Evolutionary conservation across 176 grass and related monocot genomes (phyloP), one percentile per base, ranked within the genome.

Genomic region (Oryza brachyantha): DNA sequence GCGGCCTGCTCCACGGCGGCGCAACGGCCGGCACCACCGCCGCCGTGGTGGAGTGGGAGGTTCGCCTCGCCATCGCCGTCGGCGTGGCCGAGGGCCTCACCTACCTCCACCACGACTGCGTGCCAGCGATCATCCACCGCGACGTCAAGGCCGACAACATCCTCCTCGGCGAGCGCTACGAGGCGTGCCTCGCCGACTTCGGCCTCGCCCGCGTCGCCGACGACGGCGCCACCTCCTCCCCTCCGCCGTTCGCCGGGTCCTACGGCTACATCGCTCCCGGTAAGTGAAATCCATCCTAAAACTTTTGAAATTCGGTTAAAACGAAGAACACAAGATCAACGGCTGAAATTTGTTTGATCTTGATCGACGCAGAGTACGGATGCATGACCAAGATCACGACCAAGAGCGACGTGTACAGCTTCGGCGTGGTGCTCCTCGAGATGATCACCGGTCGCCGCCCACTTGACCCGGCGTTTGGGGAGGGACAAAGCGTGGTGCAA

Each of bases 391-490:
- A 92, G 84, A 97, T 97, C 73, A 97, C 94, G 3, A 97, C 79
- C 65, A 98, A 98, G 85, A 94, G 95, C 38, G 95, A 97, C 69
- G 95, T 97, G 79, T 97, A 97, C 76, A 97, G 95, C 75, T 97
- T 94, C 63, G 91, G 95, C 0, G 91, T 97, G 52, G 83, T 97
- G 63, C 74, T 97, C 43, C 61, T 97, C 13, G 95, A 97, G 83
- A 68, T 85, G 31, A 93, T 97, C 68, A 93, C 88, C 1, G 94
- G 88, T 6, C 67, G 85, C 6, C 79, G 91, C 6, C 82, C 94
- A 0, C 29, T 91, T 25, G 88, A 93, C 16, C 9, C 79, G 0
- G 1, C 78, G 5, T 97, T 85, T 74, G 81, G 78, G 2, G 94
- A 93, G 75, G 94, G 88, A 7, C 94, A 91, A 61, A 88, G 80